Evolutionary conservation across 495 filamentous ascomycete genomes (phyloP).

Genomic region (Annulohypoxylon maeteangense): DNA sequence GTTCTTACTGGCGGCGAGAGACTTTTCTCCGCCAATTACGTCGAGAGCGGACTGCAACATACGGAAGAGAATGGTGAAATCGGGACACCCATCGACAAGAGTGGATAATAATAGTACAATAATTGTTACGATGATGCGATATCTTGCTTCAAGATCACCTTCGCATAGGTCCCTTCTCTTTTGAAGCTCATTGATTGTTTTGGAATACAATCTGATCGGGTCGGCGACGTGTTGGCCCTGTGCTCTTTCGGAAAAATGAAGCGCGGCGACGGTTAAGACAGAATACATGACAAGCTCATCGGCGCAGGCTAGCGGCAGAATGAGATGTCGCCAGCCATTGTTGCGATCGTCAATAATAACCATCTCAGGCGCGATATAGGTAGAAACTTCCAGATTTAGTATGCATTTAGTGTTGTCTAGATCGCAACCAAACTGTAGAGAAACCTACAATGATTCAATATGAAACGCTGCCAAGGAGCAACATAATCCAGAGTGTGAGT

Average conservation of each 20-base stretch:
- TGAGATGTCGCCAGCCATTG: slow-evolving; percentile 6
- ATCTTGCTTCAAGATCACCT: background rate
- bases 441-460: slow-evolving; percentile 1
- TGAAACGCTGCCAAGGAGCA: slow-evolving; percentile 4
- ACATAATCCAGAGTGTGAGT: background rate
- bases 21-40: background rate
- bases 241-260: background rate
- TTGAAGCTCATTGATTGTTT: slow-evolving; percentile 1
- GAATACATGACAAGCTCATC: slow-evolving; percentile 1
- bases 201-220: background rate
- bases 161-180: background rate
- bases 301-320: slow-evolving; percentile 6
- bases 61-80: slow-evolving; percentile 1
- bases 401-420: background rate
- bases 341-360: background rate
- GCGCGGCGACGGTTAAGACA: slow-evolving; percentile 4
- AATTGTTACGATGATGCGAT: slow-evolving; percentile 1
- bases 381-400: background rate
- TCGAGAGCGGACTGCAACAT: slow-evolving; percentile 13
- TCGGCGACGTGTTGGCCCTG: background rate
- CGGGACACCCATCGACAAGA: background rate
- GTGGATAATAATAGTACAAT: background rate
- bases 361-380: slow-evolving; percentile 5
- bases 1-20: background rate
- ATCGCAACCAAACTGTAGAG: background rate